phyloP scores from a whole-genome alignment of 805 yeast genomes.

The Monosporozyma unispora region DNA sequence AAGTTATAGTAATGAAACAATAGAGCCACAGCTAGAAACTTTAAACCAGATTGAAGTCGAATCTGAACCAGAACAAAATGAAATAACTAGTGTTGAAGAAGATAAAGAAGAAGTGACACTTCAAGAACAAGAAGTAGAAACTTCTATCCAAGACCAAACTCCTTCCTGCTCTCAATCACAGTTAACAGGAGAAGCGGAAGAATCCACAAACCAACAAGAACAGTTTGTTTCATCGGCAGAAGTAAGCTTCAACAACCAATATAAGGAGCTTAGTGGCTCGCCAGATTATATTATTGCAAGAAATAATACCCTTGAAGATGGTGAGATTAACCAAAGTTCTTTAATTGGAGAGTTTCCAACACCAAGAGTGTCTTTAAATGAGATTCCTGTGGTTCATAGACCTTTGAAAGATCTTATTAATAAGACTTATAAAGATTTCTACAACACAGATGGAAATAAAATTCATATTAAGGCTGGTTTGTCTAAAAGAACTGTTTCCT shows the following conservation, averaged over 20 bases:
- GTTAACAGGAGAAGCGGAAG: too few relatives aligned
- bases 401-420: conserved; percentile 21
- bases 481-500: conserved; percentile 11
- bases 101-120: too few relatives aligned
- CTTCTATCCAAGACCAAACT: neutral
- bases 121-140: neutral
- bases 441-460: conserved; percentile 19
- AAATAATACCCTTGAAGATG: neutral
- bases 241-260: neutral
- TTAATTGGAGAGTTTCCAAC: neutral
- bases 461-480: conserved; percentile 21
- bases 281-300: neutral
- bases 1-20: neutral
- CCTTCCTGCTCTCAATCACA: neutral
- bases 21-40: neutral
- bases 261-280: neutral
- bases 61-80: neutral
- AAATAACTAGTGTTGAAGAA: too few relatives aligned
- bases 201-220: too few relatives aligned
- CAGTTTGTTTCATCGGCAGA: neutral
- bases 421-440: conserved; percentile 18
- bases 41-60: neutral
- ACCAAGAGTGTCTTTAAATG: neutral
- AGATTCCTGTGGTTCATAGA: conserved; percentile 11
- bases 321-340: neutral